Evolutionary conservation across 495 filamentous ascomycete species (phyloP).

Genomic region (Oidiodendron maius): DNA sequence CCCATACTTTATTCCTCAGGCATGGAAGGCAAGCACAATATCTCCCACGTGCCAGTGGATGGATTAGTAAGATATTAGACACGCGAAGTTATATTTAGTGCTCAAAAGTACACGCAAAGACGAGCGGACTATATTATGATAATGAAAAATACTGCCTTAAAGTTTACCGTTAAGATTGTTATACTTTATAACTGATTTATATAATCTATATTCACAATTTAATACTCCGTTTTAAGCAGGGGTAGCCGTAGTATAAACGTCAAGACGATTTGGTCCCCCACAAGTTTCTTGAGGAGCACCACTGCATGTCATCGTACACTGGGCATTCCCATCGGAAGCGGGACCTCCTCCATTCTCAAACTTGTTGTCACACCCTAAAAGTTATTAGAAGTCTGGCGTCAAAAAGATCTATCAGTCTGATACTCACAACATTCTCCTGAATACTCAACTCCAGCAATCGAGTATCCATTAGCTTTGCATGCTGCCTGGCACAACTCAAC

Average conservation of each 20-base stretch:
- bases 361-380: neutral
- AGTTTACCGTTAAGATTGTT: too few species aligned
- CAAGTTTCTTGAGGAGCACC: slow-evolving; percentile 50
- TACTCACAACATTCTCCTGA: slow-evolving; percentile 28
- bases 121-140: too few species aligned
- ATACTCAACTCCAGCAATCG: slow-evolving; percentile 43
- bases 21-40: too few species aligned
- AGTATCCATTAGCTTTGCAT: slow-evolving; percentile 35
- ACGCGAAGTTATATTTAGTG: too few species aligned
- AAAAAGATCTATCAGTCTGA: neutral
- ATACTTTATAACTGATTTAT: too few species aligned
- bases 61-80: too few species aligned
- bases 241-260: slow-evolving; percentile 34
- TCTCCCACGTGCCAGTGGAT: too few species aligned
- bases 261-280: slow-evolving; percentile 32
- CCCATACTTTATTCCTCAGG: too few species aligned
- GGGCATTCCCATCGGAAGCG: neutral
- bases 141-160: too few species aligned
- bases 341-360: neutral
- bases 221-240: too few species aligned
- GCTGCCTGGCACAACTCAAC: slow-evolving; percentile 32
- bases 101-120: too few species aligned
- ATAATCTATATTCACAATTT: too few species aligned
- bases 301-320: slow-evolving; percentile 50
- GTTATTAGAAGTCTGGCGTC: neutral